Evolutionary conservation across 2,329 filamentous ascomycete species (phyloP).

Genomic region (Colletotrichum lupini): DNA sequence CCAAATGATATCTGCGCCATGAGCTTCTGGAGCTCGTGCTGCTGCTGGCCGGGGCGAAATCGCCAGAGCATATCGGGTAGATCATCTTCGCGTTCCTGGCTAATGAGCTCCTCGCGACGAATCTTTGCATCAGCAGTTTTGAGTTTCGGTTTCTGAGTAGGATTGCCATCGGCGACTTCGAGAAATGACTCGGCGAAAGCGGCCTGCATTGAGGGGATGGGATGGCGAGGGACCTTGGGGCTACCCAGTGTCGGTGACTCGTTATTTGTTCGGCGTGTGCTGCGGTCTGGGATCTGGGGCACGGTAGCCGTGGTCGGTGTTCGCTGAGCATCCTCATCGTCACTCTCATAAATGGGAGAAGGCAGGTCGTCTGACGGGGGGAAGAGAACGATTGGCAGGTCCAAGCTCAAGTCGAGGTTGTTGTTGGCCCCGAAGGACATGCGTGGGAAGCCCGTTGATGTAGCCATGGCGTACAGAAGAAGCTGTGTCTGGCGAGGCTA

Average conservation of each 20-base stretch:
- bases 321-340: constrained; percentile 32
- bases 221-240: constrained; percentile 63
- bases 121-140: constrained; percentile 66
- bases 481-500: constrained; percentile 22
- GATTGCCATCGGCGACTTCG: constrained; percentile 70
- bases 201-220: constrained; percentile 80
- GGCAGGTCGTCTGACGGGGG: constrained; percentile 27
- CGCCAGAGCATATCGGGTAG: constrained; percentile 82
- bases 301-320: constrained; percentile 31
- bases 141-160: constrained; percentile 61
- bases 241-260: constrained; percentile 20
- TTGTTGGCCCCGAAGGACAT: constrained; percentile 36
- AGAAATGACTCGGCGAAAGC: constrained; percentile 86
- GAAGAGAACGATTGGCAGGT: constrained; percentile 34
- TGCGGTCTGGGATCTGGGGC: constrained; percentile 32
- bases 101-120: constrained; percentile 75
- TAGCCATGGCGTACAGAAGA: constrained; percentile 33
- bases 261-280: constrained; percentile 24
- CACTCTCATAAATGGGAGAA: constrained; percentile 21
- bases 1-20: constrained; percentile 94
- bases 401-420: constrained; percentile 32
- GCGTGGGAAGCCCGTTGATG: constrained; percentile 34
- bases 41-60: constrained; percentile 77
- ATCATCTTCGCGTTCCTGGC: constrained; percentile 74
- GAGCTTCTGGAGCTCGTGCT: constrained; percentile 91